These are phyloP conservation scores for Helminthosporium solani DNA, from an alignment of 2,329 filamentous ascomycete species.

Conservation along the genomic window DNA sequence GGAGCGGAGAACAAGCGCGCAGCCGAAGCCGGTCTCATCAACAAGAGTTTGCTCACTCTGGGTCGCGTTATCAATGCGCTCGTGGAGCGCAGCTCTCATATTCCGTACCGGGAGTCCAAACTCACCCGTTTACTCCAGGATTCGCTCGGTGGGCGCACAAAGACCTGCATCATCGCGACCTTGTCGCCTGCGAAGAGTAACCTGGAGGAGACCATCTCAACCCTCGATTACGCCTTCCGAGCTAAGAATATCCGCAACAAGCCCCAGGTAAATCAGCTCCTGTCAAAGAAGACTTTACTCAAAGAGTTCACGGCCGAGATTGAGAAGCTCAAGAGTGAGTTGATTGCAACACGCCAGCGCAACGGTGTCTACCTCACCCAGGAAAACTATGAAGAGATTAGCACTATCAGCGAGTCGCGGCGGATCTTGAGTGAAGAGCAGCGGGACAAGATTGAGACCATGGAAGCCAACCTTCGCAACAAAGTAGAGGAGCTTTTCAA, in stretches of 20 bases:
- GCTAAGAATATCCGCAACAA: constrained; percentile 99
- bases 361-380: constrained; percentile 94
- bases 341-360: constrained; percentile 87
- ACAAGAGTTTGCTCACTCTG: constrained; percentile 93
- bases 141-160: constrained; percentile 90
- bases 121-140: constrained; percentile 93
- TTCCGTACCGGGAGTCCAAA: constrained; percentile 93
- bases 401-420: constrained; percentile 85
- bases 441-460: constrained; percentile 83
- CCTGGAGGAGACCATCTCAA: constrained; percentile 96
- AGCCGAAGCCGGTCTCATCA: constrained; percentile 92
- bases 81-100: constrained; percentile 85
- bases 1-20: constrained; percentile 98
- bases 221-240: constrained; percentile 93
- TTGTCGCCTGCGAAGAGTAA: constrained; percentile 94
- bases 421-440: constrained; percentile 92
- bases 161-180: constrained; percentile 98
- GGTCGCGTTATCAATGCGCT: constrained; percentile 97
- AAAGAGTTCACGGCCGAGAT: constrained; percentile 90
- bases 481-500: constrained; percentile 91
- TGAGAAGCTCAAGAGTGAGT: constrained; percentile 88
- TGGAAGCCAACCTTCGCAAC: constrained; percentile 86
- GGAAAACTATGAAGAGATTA: constrained; percentile 87
- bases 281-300: constrained; percentile 90
- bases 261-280: constrained; percentile 86